Evolutionary conservation across 176 grass and related monocot species (phyloP), one percentile per base, ranked within the genome.

Genomic region (Phoenix roebelenii): DNA sequence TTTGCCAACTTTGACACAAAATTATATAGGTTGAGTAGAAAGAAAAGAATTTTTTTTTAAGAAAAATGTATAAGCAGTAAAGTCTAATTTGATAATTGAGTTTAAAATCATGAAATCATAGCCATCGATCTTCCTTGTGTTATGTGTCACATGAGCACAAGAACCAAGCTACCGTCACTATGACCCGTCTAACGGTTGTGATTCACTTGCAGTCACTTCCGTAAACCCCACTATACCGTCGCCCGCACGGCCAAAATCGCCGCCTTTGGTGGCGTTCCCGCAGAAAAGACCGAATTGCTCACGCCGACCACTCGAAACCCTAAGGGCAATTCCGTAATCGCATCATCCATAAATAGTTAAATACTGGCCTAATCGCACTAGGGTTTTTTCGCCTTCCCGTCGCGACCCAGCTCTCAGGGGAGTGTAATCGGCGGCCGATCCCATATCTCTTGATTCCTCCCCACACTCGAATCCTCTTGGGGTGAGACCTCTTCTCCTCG

Each of bases 251-350:
- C 32, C 32, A 35, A 35, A 35, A 35, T 9, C 22, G 73, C 64
- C 74, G 55, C 65, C 56, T 60, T 22, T 18, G 5, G 26, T 56
- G 35, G 44, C 24, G 16, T n/a, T 39, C 15, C 4, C 30, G 0
- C 0, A 4, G 5, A 7, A 68, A 71, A 68, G 18, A 77, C 74
- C 19, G 55, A 69, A 62, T 24, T 53, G 3, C 18, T 49, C 74
- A 14, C 10, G 22, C 1, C 3, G 15, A 35, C 4, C 2, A 2
- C 0, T 2, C 18, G 7, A 69, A 69, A 61, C 65, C 74, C 74
- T 77, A 55, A 32, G 74, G 74, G 49, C 49, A 75, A 28, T 54
- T n/a, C 4, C 12, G 50, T 61, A 52, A 61, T 35, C n/a, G 4
- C 0, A 3, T 25, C 12, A 7, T 9, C 26, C 23, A 68, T 68